These are phyloP conservation scores for Ceratobasidium theobromae DNA, from an alignment of 1,284 basidiomycete species.

Conservation along the genomic window DNA sequence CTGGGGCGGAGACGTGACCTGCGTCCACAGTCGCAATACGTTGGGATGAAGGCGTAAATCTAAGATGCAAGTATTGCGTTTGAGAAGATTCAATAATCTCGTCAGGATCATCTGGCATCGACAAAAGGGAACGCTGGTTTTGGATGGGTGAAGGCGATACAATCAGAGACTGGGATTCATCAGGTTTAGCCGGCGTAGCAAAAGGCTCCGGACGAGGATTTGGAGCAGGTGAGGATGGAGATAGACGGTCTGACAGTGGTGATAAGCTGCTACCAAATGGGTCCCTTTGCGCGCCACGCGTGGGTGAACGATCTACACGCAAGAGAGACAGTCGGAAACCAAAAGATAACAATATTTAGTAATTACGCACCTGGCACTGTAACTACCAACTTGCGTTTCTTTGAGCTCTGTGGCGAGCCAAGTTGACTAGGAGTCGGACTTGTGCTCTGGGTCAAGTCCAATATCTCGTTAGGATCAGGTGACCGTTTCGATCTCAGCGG, in stretches of 20 bases:
- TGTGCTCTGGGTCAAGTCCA: constrained; percentile 15
- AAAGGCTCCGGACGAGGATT: not conserved
- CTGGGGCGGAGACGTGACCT: not conserved
- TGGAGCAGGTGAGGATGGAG: not conserved
- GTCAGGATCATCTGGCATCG: constrained; percentile 1
- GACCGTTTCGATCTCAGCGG: constrained; percentile 2
- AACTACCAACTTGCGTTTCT: constrained; percentile 1
- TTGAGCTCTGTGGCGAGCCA: constrained; percentile 9
- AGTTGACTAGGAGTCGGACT: not conserved
- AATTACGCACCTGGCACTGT: not conserved
- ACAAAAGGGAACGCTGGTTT: not conserved
- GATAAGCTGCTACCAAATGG: not conserved
- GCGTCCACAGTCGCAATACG: not conserved
- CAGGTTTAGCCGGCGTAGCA: not conserved
- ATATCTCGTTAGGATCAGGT: not conserved
- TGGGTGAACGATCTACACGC: not conserved
- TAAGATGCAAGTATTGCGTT: constrained; percentile 17
- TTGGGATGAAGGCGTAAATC: constrained; percentile 12
- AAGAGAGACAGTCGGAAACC: not conserved
- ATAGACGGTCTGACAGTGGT: not conserved
- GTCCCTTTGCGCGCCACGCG: not conserved
- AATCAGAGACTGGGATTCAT: not conserved
- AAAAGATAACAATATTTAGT: not conserved
- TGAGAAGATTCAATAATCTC: constrained; percentile 22
- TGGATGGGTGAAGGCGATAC: not conserved